Evolutionary conservation across 352 stramenopile genomes (phyloP).

Genomic region (Blastocystis sp.): DNA sequence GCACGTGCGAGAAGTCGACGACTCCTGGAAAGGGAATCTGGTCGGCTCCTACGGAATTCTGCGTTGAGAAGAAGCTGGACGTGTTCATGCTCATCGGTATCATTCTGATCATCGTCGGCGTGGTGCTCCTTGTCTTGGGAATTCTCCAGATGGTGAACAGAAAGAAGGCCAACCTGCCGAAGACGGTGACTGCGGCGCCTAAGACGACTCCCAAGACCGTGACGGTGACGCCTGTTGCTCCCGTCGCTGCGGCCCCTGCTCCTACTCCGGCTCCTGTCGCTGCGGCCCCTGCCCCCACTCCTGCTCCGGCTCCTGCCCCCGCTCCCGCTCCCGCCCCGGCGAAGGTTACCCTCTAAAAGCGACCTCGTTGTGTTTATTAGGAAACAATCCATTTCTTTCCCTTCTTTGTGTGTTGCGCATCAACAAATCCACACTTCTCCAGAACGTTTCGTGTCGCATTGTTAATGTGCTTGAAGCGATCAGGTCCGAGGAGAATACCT

Average conservation of each 20-base stretch:
- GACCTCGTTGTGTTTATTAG: background rate
- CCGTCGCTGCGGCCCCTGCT: no score
- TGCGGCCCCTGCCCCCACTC: background rate
- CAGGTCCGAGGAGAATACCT: slow-evolving; percentile 60
- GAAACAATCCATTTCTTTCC: slow-evolving; percentile 45
- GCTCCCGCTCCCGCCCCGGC: background rate
- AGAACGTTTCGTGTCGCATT: slow-evolving; percentile 60
- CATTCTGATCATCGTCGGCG: background rate
- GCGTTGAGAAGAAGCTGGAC: slow-evolving; percentile 22
- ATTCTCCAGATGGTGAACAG: slow-evolving; percentile 36
- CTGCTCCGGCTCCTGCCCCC: background rate
- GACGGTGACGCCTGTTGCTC: no score
- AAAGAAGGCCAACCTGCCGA: background rate
- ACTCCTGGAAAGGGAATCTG: background rate
- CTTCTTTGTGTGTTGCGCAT: slow-evolving; percentile 19
- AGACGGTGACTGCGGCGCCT: background rate
- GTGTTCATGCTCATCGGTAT: slow-evolving; percentile 29
- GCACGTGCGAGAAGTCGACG: background rate
- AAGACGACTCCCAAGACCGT: no score
- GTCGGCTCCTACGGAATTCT: background rate
- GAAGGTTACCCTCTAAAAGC: background rate
- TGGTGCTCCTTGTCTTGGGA: slow-evolving; percentile 1
- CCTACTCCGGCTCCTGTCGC: background rate
- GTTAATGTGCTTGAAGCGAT: slow-evolving; percentile 62
- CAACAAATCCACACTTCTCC: slow-evolving; percentile 48